Base-by-base conservation (phyloP, 2,329 filamentous ascomycete genomes). In the Nemania bipapillata region DNA sequence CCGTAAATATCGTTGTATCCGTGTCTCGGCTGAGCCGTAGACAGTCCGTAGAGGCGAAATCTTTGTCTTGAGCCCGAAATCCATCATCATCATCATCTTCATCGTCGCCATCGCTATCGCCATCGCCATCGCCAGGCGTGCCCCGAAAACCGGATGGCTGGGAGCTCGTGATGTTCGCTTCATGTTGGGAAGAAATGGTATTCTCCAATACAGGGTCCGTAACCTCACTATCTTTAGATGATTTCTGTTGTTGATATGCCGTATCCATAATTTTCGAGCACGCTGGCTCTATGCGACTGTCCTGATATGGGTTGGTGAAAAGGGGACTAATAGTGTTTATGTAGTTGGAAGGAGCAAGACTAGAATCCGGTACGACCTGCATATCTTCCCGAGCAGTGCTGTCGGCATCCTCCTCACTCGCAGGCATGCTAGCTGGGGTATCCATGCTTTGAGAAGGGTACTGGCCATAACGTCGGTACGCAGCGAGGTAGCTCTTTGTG, bases 111-210 rank as follows among this genome's bases (percentile, higher is more conserved):
- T n/a, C n/a, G n/a, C n/a, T n/a, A n/a, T n/a, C n/a, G n/a, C 64
- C 55, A 35, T 70, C 63, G 2, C 61, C 63, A 24, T 72, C 70
- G 0, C 66, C 66, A 35, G 67, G 72, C 26, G 70, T 69, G 49
- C 50, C 60, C 24, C 24, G 52, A 17, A n/a, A 40, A 22, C 28
- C 40, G 4, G 56, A 63, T 28, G 42, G 49, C 47, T 32, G 56
- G 55, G 70, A 65, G 8, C 60, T 63, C 37, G 67, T 63, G 63
- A 71, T 72, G 32, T 65, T 72, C 17, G 71, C 65, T 40, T 65
- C 62, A 40, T 74, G 65, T 59, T 68, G 66, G n/a, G 73, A 73
- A 9, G 68, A 67, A 26, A 67, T 65, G 26, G 68, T 68, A 2
- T 70, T 67, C 55, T 71, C 55, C n/a, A 73, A 37, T 3, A 67